Percentiles rank a stretch among this genome's conserved stretches.
Conservation (phyloP, 176 grass and related monocot species). For the Cenchrus purpureus region DNA sequence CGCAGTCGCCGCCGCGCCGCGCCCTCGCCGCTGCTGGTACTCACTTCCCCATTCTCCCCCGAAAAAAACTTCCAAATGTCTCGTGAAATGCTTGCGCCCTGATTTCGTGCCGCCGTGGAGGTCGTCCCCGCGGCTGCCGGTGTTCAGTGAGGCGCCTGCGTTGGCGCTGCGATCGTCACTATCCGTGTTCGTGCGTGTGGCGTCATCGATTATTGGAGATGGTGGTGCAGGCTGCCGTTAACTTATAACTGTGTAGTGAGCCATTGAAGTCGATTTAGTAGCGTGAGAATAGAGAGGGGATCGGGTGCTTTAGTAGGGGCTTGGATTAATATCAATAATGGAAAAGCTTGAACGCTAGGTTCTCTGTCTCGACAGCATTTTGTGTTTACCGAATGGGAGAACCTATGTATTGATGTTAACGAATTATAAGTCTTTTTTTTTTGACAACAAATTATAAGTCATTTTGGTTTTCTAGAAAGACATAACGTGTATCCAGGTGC, state of each 20-base stretch:
- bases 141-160: not conserved
- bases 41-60: not conserved
- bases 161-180: not conserved
- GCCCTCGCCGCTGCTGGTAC: not conserved
- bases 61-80: not conserved
- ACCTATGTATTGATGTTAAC: not conserved
- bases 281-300: not conserved
- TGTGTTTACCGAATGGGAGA: not conserved
- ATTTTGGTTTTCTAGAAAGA: too few species aligned
- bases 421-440: too few species aligned
- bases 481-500: too few species aligned
- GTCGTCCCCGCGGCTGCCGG: not conserved
- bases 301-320: not conserved
- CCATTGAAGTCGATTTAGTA: not conserved
- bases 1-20: conserved; percentile 26
- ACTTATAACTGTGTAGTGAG: not conserved
- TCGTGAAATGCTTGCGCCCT: not conserved
- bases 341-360: not conserved
- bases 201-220: not conserved
- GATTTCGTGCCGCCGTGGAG: not conserved
- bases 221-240: not conserved
- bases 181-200: not conserved
- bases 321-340: not conserved
- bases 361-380: not conserved
- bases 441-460: too few species aligned